A percentile compares a stretch with the other conserved stretches of the same genome.
These are phyloP conservation scores for Termitomyces titanicus DNA, from an alignment of 768 basidiomycete species.

Conservation along the genomic window DNA sequence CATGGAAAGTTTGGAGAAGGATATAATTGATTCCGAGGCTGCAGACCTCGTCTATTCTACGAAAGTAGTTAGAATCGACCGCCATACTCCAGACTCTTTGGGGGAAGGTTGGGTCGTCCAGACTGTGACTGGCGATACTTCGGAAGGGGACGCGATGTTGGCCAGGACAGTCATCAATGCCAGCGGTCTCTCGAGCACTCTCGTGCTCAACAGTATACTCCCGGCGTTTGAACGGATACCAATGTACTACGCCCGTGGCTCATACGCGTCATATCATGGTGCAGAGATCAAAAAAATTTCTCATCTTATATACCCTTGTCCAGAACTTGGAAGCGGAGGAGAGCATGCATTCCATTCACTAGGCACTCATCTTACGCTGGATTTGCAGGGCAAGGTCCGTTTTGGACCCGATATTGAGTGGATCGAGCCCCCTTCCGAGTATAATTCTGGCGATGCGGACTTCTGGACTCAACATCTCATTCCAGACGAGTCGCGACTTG, in stretches of 20 bases:
- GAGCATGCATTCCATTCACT: slow-evolving; percentile 75
- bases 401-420: slow-evolving; percentile 95
- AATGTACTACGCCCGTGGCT: slow-evolving; percentile 79
- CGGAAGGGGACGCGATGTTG: slow-evolving; percentile 57
- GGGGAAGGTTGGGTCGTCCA: slow-evolving; percentile 88
- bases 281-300: slow-evolving; percentile 64
- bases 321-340: slow-evolving; percentile 49
- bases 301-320: slow-evolving; percentile 90
- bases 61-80: slow-evolving; percentile 83
- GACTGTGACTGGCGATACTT: slow-evolving; percentile 49
- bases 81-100: slow-evolving; percentile 31
- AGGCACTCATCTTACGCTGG: slow-evolving; percentile 90
- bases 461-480: slow-evolving; percentile 73
- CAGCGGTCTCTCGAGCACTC: slow-evolving; percentile 67
- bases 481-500: slow-evolving; percentile 56
- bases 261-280: slow-evolving; percentile 86
- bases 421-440: slow-evolving; percentile 53
- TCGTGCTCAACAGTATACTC: slow-evolving; percentile 70
- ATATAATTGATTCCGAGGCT: slow-evolving; percentile 66
- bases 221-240: slow-evolving; percentile 55
- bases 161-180: slow-evolving; percentile 81
- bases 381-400: slow-evolving; percentile 76
- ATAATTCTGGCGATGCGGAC: slow-evolving; percentile 49
- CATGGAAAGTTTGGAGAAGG: slow-evolving; percentile 80
- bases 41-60: slow-evolving; percentile 78